Percentiles rank a stretch among this genome's conserved stretches.
These are phyloP conservation scores for Colletotrichum sp. DNA, from an alignment of 2,329 filamentous ascomycete species.

Conservation along the genomic window DNA sequence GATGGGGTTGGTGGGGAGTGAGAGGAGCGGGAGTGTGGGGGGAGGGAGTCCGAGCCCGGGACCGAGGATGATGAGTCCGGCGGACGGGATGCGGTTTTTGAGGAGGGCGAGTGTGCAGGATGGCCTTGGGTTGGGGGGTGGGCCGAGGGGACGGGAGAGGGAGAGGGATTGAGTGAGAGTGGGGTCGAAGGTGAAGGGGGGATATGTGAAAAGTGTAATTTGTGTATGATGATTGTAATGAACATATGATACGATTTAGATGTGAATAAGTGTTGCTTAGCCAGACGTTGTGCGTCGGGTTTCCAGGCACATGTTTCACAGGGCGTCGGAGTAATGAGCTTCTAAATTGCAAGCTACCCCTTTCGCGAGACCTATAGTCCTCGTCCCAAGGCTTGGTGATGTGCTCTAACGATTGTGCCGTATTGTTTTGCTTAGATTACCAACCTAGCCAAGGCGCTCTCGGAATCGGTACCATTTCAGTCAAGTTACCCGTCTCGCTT, in stretches of 20 bases:
- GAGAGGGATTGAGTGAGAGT: not conserved
- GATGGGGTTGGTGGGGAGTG: not conserved
- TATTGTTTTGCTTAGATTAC: no score
- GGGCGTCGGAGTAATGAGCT: no score
- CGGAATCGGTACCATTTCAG: no score
- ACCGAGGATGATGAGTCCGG: constrained; percentile 44
- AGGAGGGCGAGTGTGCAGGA: constrained; percentile 55
- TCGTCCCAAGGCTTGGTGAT: no score
- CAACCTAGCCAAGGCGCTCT: no score
- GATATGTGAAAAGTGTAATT: not conserved
- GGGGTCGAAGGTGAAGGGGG: not conserved
- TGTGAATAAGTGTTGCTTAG: no score
- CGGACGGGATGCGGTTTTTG: constrained; percentile 45
- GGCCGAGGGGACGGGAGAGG: not conserved
- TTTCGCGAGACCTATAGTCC: no score
- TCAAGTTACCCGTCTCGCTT: no score
- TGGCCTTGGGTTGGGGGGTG: constrained; percentile 1
- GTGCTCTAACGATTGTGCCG: no score
- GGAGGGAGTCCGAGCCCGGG: constrained; percentile 21
- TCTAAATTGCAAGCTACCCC: no score
- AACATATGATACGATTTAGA: not conserved
- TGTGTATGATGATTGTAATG: not conserved
- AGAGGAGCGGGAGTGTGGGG: not conserved
- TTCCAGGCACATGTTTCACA: no score
- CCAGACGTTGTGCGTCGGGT: no score